Conservation (phyloP, 306 rosid species). For the Rosa persica region DNA sequence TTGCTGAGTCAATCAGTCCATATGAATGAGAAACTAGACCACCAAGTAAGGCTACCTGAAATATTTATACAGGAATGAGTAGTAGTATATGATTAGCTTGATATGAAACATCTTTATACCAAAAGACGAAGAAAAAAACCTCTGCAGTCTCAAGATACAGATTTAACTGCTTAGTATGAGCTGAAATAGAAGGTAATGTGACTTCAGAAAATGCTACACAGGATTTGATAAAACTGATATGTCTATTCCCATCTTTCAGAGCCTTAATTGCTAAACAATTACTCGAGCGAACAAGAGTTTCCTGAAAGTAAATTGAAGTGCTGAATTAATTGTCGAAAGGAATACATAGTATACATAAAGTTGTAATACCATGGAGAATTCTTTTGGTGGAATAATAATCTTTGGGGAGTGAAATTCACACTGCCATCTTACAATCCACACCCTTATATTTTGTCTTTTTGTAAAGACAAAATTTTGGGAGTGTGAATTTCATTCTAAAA, state of each 20-base stretch:
- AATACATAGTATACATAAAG: background rate
- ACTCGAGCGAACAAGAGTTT: conserved; percentile 81
- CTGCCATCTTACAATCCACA: too few relatives aligned
- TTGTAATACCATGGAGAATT: background rate
- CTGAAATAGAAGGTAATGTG: conserved; percentile 78
- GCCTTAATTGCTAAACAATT: conserved; percentile 73
- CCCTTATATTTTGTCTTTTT: too few relatives aligned
- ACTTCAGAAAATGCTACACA: conserved; percentile 89
- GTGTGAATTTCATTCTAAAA: too few relatives aligned
- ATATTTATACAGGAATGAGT: conserved; percentile 27
- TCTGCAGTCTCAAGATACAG: conserved; percentile 91
- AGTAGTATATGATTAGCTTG: conserved; percentile 15
- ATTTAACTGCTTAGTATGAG: conserved; percentile 62
- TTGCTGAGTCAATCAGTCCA: conserved; percentile 70
- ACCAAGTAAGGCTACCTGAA: conserved; percentile 71
- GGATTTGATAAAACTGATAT: conserved; percentile 63
- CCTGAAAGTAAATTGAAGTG: conserved; percentile 57
- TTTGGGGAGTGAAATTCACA: too few relatives aligned
- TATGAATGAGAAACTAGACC: conserved; percentile 82
- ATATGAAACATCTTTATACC: conserved; percentile 1
- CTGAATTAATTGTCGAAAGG: conserved; percentile 22
- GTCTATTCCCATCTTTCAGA: conserved; percentile 46
- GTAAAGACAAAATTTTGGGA: too few relatives aligned
- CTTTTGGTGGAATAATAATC: background rate
- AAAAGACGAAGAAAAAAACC: conserved; percentile 43